phyloP scores from a whole-genome alignment of 2,329 filamentous ascomycete genomes.

The Diplodia seriata region DNA sequence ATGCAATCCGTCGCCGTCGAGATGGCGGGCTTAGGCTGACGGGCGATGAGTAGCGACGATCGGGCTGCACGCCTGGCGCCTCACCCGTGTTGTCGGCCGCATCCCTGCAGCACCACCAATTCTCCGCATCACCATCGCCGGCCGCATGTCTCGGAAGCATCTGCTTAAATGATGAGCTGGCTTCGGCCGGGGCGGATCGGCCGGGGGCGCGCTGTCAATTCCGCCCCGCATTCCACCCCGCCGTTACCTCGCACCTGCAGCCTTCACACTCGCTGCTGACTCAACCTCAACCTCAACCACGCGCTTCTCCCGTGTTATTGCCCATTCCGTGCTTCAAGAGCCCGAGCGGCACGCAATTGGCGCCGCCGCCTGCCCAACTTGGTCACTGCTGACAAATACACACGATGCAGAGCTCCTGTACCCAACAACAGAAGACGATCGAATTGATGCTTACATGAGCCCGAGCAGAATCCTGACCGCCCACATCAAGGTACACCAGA shows the following conservation, averaged over 20 bases:
- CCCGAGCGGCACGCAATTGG: not conserved
- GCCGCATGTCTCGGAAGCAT: not conserved
- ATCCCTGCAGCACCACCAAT: not conserved
- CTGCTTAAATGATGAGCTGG: not conserved
- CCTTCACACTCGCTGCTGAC: not conserved
- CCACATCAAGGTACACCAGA: not conserved
- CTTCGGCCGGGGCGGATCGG: not conserved
- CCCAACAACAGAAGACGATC: not conserved
- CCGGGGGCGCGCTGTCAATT: not conserved
- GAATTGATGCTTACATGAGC: not conserved
- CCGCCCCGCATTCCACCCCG: not conserved
- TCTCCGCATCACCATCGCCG: not conserved
- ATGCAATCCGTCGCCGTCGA: not conserved
- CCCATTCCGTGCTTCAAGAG: not conserved
- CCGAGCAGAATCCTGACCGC: not conserved
- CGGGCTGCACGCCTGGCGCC: not conserved
- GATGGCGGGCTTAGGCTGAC: too few species aligned
- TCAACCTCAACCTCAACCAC: not conserved
- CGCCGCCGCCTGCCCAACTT: not conserved
- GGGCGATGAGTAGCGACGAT: not conserved
- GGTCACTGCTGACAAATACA: conserved; percentile 3
- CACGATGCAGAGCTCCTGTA: too few species aligned
- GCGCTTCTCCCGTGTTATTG: not conserved
- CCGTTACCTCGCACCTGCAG: not conserved
- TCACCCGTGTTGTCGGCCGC: not conserved